Percentiles rank a stretch among this genome's conserved stretches.
These are phyloP conservation scores for Dispira parvispora DNA, from an alignment of 192 early-diverging fungal genomes.

Conservation along the genomic window DNA sequence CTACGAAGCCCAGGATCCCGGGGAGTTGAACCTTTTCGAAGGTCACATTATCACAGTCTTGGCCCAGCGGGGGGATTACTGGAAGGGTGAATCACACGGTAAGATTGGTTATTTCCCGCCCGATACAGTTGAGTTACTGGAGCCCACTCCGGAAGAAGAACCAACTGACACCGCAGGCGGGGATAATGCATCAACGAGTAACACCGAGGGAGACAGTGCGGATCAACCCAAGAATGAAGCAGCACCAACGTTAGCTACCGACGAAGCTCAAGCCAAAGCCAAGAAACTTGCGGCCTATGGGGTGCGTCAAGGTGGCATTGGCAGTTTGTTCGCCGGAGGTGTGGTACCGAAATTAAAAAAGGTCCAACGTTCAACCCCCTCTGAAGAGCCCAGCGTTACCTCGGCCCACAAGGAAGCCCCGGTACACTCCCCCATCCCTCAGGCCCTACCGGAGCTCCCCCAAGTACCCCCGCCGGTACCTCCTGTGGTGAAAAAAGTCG, in stretches of 20 bases:
- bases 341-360: slow-evolving; percentile 46
- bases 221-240: not conserved
- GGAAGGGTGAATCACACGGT: slow-evolving; percentile 66
- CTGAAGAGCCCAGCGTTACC: not conserved
- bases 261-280: slow-evolving; percentile 1
- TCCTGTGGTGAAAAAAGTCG: not conserved
- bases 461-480: not conserved
- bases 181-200: not conserved
- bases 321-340: slow-evolving; percentile 53
- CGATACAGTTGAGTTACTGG: slow-evolving; percentile 33
- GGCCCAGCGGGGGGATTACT: slow-evolving; percentile 33
- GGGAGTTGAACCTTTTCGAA: slow-evolving; percentile 45
- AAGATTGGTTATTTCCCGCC: slow-evolving; percentile 55
- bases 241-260: not conserved
- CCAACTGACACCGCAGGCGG: slow-evolving; percentile 12
- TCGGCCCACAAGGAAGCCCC: not conserved
- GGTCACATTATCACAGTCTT: slow-evolving; percentile 54
- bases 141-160: slow-evolving; percentile 19
- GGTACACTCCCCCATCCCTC: not conserved
- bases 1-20: slow-evolving; percentile 44
- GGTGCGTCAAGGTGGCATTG: slow-evolving; percentile 63
- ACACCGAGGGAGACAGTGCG: not conserved
- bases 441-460: not conserved
- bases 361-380: slow-evolving; percentile 11
- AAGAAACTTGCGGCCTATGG: slow-evolving; percentile 61